Evolutionary conservation across 1,284 basidiomycete genomes (phyloP).

Genomic region (Afroboletus lepidellus): DNA sequence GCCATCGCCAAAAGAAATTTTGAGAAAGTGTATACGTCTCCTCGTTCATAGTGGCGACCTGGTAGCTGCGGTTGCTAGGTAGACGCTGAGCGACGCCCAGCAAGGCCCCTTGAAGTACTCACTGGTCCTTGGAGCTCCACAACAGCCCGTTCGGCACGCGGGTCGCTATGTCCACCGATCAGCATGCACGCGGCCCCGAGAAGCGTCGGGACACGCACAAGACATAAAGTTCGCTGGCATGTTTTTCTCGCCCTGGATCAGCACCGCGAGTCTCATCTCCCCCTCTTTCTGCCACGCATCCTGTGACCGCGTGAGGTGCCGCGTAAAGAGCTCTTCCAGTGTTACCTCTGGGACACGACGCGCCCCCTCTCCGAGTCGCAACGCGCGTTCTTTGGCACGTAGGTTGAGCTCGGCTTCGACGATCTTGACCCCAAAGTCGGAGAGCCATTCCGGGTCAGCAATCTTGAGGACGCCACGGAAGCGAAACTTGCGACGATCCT

Average conservation of each 20-base stretch:
- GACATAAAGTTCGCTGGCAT: conserved; percentile 43
- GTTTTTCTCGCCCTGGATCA: conserved; percentile 42
- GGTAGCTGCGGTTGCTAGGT: conserved; percentile 38
- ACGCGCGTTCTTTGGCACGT: conserved; percentile 31
- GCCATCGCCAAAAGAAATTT: conserved; percentile 46
- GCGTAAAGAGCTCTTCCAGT: conserved; percentile 36
- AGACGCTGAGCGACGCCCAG: conserved; percentile 1
- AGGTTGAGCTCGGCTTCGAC: conserved; percentile 44
- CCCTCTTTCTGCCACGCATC: conserved; percentile 20
- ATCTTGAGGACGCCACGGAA: conserved; percentile 52
- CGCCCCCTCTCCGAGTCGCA: conserved; percentile 22
- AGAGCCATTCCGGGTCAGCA: conserved; percentile 44
- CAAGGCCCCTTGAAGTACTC: conserved; percentile 5
- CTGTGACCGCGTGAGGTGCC: conserved; percentile 19
- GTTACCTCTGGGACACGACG: conserved; percentile 30
- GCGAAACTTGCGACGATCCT: conserved; percentile 30
- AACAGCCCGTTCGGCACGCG: conserved; percentile 21
- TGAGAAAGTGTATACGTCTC: conserved; percentile 43
- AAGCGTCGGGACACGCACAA: conserved; percentile 32
- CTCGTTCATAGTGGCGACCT: conserved; percentile 44
- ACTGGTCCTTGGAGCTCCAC: conserved; percentile 32
- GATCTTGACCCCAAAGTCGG: conserved; percentile 37
- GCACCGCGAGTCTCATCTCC: conserved; percentile 34
- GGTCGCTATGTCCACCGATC: conserved; percentile 12
- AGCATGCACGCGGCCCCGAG: background rate